These are phyloP conservation scores for Urostyla sp. DNA, from an alignment of 73 alveolate genomes.

Conservation along the genomic window DNA sequence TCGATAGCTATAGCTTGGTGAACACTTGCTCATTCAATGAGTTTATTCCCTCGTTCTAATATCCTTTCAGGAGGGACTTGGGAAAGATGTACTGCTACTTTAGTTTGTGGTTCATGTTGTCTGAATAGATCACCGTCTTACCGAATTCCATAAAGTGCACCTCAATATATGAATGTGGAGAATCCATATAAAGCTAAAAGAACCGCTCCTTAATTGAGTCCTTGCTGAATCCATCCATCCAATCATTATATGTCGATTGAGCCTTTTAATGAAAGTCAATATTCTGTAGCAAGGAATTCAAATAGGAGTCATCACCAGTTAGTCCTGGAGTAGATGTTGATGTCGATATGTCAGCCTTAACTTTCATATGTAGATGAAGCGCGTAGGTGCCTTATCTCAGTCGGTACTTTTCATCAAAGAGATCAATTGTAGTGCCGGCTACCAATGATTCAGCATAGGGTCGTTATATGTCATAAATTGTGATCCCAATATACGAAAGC, in stretches of 20 bases:
- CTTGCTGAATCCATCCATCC: constrained; percentile 29
- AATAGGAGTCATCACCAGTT: neutral
- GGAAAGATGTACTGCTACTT: constrained; percentile 39
- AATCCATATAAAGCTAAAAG: constrained; percentile 22
- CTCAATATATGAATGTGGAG: constrained; percentile 30
- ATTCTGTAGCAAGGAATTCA: constrained; percentile 1
- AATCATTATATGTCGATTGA: neutral
- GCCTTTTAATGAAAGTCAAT: neutral
- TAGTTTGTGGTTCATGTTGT: neutral
- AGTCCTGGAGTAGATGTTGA: constrained; percentile 60
- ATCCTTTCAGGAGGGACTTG: neutral
- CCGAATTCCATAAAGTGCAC: constrained; percentile 51
- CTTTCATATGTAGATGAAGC: constrained; percentile 33
- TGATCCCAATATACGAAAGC: constrained; percentile 45
- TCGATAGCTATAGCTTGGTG: neutral
- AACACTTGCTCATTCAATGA: neutral
- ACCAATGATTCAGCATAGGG: constrained; percentile 39
- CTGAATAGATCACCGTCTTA: constrained; percentile 34
- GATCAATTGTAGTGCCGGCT: constrained; percentile 46
- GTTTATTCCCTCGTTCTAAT: neutral
- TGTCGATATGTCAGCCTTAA: constrained; percentile 32
- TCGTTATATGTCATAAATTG: constrained; percentile 62
- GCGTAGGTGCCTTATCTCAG: constrained; percentile 61
- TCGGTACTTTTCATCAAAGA: constrained; percentile 61
- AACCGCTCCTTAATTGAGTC: constrained; percentile 14